These are phyloP conservation scores for Lichtheimia corymbifera DNA, from an alignment of 371 early-diverging fungal genomes.

Conservation along the genomic window DNA sequence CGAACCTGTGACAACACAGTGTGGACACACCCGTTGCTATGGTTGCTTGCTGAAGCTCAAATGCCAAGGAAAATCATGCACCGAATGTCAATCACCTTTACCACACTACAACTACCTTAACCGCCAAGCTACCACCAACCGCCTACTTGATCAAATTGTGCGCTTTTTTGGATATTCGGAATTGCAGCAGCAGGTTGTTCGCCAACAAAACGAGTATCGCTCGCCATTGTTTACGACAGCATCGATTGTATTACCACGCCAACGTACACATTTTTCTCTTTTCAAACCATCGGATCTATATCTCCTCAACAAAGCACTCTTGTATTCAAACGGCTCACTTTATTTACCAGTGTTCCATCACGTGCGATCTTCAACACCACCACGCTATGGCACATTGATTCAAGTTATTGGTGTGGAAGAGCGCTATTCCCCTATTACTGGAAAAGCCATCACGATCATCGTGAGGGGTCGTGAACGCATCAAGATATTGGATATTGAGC, in stretches of 20 bases:
- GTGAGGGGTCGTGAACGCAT: too few species aligned
- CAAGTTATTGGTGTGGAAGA: too few species aligned
- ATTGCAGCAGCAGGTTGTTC: too few species aligned
- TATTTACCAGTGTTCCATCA: too few species aligned
- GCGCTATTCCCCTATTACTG: too few species aligned
- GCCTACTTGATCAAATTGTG: slow-evolving; percentile 4
- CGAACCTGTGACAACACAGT: slow-evolving; percentile 64
- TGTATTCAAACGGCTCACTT: too few species aligned
- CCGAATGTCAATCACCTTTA: slow-evolving; percentile 23
- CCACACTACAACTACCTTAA: slow-evolving; percentile 28
- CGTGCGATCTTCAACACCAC: too few species aligned
- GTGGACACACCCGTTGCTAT: slow-evolving; percentile 74
- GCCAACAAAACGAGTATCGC: background rate
- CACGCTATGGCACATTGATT: slow-evolving; percentile 19
- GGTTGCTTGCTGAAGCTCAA: slow-evolving; percentile 47
- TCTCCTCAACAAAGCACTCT: too few species aligned
- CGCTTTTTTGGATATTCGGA: background rate
- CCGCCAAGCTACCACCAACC: slow-evolving; percentile 14
- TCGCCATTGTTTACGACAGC: slow-evolving; percentile 6
- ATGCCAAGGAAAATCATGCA: slow-evolving; percentile 17
- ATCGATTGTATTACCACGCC: slow-evolving; percentile 5
- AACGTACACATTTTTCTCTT: slow-evolving; percentile 8
- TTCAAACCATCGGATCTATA: background rate
- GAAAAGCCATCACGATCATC: too few species aligned
- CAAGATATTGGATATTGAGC: too few species aligned